These are phyloP conservation scores for Diaporthe batatas DNA, from an alignment of 2,329 filamentous ascomycete species.

Conservation along the genomic window DNA sequence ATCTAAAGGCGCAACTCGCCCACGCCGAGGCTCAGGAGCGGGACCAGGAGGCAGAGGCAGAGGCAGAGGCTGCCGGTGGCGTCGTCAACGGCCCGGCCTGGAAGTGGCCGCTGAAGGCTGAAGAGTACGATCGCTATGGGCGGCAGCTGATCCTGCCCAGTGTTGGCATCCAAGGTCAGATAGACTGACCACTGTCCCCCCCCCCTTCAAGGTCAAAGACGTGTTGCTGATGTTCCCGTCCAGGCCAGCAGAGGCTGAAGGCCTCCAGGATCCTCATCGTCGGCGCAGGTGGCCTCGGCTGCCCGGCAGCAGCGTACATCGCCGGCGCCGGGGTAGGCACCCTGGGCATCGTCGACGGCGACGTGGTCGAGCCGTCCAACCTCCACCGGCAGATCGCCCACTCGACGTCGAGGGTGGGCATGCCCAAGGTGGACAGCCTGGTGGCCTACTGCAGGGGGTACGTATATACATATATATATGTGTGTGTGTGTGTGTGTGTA, in stretches of 20 bases:
- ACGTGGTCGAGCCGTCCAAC: constrained; percentile 89
- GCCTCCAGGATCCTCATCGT: constrained; percentile 81
- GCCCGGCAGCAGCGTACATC: constrained; percentile 92
- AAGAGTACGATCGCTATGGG: constrained; percentile 89
- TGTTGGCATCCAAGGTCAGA: constrained; percentile 79
- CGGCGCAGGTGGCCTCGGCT: constrained; percentile 90
- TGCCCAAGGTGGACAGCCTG: constrained; percentile 85
- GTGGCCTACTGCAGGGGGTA: constrained; percentile 70
- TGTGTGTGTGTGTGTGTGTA: too few species aligned
- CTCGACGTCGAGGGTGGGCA: constrained; percentile 76
- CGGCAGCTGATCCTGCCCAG: constrained; percentile 90
- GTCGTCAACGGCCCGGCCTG: constrained; percentile 45
- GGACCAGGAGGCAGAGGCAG: too few species aligned
- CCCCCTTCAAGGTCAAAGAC: not conserved
- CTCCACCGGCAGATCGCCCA: constrained; percentile 94
- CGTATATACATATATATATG: constrained; percentile 40
- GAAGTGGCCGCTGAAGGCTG: constrained; percentile 77
- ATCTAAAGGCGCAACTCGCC: constrained; percentile 60
- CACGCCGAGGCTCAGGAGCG: constrained; percentile 52
- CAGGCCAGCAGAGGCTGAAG: constrained; percentile 82
- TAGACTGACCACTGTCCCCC: not conserved
- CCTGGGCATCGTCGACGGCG: constrained; percentile 88
- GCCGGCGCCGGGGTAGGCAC: constrained; percentile 89
- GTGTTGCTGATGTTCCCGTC: not conserved
- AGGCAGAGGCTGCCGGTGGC: not conserved